Conservation (phyloP, 129 eudicot species). For the Dittrichia graveolens region DNA sequence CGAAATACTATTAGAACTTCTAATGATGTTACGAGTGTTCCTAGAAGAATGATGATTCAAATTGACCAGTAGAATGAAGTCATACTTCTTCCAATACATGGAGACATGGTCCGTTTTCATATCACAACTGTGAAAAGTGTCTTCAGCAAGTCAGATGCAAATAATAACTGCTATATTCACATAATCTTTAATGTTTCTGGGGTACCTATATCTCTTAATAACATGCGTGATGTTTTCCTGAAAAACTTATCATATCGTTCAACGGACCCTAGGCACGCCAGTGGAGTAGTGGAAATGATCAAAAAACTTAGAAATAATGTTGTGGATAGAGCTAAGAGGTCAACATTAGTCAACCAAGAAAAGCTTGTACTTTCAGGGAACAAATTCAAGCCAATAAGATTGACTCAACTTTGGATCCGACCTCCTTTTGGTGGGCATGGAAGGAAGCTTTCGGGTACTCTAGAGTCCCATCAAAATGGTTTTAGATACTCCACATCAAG, state of each 20-base stretch:
- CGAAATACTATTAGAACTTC: constrained; percentile 35
- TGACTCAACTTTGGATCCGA: constrained; percentile 44
- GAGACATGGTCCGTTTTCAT: constrained; percentile 48
- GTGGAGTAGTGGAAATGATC: constrained; percentile 40
- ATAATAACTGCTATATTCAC: constrained; percentile 36
- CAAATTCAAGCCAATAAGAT: constrained; percentile 44
- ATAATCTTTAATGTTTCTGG: constrained; percentile 47
- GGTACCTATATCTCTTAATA: constrained; percentile 36
- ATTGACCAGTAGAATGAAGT: constrained; percentile 48
- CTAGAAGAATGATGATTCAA: constrained; percentile 31
- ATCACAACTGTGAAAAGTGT: constrained; percentile 45
- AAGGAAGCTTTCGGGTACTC: constrained; percentile 47
- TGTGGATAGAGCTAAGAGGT: constrained; percentile 45
- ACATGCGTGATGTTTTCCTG: constrained; percentile 27
- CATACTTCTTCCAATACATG: constrained; percentile 41
- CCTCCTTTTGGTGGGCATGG: constrained; percentile 44
- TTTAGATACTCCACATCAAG: constrained; percentile 49
- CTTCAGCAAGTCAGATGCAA: constrained; percentile 43
- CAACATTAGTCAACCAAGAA: constrained; percentile 45
- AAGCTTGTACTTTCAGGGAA: constrained; percentile 44
- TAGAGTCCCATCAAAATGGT: constrained; percentile 46
- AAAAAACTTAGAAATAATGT: constrained; percentile 40
- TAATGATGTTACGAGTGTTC: constrained; percentile 33
- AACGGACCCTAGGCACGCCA: constrained; percentile 47
- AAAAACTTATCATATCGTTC: constrained; percentile 43